phyloP scores from a whole-genome alignment of 306 rosid genomes.

The Morella rubra region DNA sequence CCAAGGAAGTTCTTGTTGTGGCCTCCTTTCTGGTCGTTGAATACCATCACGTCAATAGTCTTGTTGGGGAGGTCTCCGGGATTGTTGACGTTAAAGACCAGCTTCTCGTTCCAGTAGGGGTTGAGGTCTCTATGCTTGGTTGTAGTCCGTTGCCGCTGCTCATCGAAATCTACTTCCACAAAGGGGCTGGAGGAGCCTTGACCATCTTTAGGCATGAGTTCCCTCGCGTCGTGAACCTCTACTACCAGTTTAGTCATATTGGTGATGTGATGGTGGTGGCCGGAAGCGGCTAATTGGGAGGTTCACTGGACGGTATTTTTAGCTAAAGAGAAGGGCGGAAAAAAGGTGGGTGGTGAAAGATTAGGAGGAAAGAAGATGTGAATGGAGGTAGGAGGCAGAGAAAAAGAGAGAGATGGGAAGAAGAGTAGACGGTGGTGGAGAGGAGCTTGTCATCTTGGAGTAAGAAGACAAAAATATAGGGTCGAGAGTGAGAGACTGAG shows the following conservation, averaged over 20 bases:
- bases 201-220: constrained; percentile 80
- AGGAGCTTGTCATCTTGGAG: constrained; percentile 48
- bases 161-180: constrained; percentile 64
- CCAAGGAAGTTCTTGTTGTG: constrained; percentile 68
- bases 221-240: constrained; percentile 68
- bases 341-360: constrained; percentile 18
- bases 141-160: constrained; percentile 53
- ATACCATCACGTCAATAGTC: constrained; percentile 58
- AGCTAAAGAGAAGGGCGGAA: neutral
- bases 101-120: constrained; percentile 75
- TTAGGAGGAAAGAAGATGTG: constrained; percentile 16
- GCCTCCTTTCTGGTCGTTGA: constrained; percentile 41
- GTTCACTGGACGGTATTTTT: neutral
- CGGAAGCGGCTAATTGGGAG: neutral
- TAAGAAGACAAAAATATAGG: constrained; percentile 48
- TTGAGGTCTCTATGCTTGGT: constrained; percentile 66
- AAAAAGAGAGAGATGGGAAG: neutral
- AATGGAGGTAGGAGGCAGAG: constrained; percentile 10
- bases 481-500: constrained; percentile 24
- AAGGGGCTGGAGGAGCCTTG: constrained; percentile 77
- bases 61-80: constrained; percentile 47
- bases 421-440: constrained; percentile 4
- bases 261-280: neutral
- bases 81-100: constrained; percentile 52
- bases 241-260: constrained; percentile 67